A percentile compares a stretch with the other conserved stretches of the same genome.
Conservation (phyloP, 208 protist species). For the Crithidia expoeki region DNA sequence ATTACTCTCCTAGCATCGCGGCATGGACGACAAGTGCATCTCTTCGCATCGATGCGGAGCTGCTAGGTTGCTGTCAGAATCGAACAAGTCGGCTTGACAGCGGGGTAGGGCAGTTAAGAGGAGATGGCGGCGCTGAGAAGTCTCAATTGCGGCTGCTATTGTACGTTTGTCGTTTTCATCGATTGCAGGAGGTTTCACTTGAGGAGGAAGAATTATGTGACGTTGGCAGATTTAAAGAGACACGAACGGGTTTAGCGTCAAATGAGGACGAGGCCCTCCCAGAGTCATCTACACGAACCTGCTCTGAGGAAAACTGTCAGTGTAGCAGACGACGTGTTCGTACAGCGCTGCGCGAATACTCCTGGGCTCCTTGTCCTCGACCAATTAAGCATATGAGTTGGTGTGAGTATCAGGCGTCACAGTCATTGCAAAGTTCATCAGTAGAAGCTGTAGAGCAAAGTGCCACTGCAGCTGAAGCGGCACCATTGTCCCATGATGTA, state of each 20-base stretch:
- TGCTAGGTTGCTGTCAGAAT: background rate
- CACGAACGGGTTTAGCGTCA: too few species aligned
- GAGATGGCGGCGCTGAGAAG: background rate
- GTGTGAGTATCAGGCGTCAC: background rate
- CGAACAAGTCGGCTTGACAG: background rate
- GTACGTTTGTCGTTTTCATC: slow-evolving; percentile 20
- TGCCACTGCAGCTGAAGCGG: background rate
- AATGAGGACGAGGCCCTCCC: too few species aligned
- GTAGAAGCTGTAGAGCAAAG: background rate
- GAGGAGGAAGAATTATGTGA: slow-evolving; percentile 8
- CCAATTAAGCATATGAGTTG: background rate
- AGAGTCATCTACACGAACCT: too few species aligned
- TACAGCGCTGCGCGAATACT: slow-evolving; percentile 4
- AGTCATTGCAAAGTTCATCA: background rate
- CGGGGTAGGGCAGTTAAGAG: background rate
- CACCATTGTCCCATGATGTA: background rate
- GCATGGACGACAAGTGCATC: slow-evolving; percentile 12
- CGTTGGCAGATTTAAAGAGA: too few species aligned
- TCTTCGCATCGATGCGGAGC: slow-evolving; percentile 11
- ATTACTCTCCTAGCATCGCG: background rate
- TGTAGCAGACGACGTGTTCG: background rate
- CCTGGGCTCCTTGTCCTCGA: slow-evolving; percentile 9
- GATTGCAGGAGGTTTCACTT: background rate
- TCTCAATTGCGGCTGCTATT: slow-evolving; percentile 12
- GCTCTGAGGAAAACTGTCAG: background rate